Evolutionary conservation across 495 filamentous ascomycete species (phyloP), one percentile per base, ranked within the genome.

Genomic region (Penicillium ucsense): DNA sequence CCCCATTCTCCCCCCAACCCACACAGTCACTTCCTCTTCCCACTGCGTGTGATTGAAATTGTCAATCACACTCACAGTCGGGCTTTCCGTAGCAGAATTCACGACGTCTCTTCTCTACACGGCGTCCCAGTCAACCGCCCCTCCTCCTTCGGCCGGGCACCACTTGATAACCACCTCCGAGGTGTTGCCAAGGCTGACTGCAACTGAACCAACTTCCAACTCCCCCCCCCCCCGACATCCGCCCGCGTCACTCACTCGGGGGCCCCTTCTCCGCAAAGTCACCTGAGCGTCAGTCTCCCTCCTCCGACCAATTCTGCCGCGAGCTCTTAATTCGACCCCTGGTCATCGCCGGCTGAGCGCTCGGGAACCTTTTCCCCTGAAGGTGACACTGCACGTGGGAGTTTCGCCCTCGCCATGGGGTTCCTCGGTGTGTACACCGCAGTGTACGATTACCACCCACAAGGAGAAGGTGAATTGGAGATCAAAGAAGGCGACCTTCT

Each of bases 391-490:
- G 31, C 12, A 30, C 30, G 29, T 33, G 29, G 32, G 34, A 31
- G 11, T 36, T 33, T 42, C 40, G 6, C 52, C 11, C 54, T 34
- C 50, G 67, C 41, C 33, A 85, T 85, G 82, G 80, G 74, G 45
- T 99, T 97, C 74, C 64, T 95, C 59, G 90, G 89, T 46, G 79
- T 99, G 45, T 96, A 89, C 74, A 85, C 81, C 64, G 91, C 89
- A 59, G 57, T 94, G 59, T 97, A 94, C 77, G 88, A 94, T 73
- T 99, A 97, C 72, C 74, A 76, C 48, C 89, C 92, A 48, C 89
- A 95, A 67, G 83, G 78, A 53, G 85, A 89, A 50, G 82, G 85
- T 43, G 94, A 99, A 79, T 75, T 99, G 48, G 74, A 83, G 52
- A 85, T 99, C 51, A 70, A 73, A 47, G 91, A 96, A 59, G 92